phyloP scores from a whole-genome alignment of 352 stramenopile species.

The Peronospora belbahrii region DNA sequence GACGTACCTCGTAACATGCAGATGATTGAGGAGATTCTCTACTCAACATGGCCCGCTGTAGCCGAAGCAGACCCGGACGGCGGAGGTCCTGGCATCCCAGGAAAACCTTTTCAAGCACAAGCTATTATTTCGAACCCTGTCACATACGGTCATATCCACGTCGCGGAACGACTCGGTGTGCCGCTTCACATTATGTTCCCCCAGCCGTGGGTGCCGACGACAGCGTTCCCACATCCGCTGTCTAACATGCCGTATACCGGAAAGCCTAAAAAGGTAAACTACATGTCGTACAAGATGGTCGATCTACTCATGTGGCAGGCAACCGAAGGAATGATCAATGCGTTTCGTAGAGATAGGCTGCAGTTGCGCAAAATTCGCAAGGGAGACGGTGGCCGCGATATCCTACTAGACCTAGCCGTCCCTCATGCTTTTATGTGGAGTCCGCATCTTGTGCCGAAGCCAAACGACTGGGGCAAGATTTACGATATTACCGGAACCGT shows the following conservation, averaged over 20 bases:
- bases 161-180: constrained; percentile 87
- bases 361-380: constrained; percentile 58
- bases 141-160: constrained; percentile 89
- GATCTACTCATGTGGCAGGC: constrained; percentile 76
- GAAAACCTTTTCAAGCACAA: constrained; percentile 73
- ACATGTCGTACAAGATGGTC: constrained; percentile 84
- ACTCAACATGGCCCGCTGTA: constrained; percentile 85
- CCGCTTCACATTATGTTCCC: constrained; percentile 93
- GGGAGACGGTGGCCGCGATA: constrained; percentile 43
- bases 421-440: constrained; percentile 89
- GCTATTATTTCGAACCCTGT: constrained; percentile 94
- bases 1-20: constrained; percentile 79
- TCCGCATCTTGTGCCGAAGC: constrained; percentile 78
- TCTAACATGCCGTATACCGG: constrained; percentile 75
- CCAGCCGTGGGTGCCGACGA: constrained; percentile 85
- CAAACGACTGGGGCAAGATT: constrained; percentile 82
- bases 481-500: constrained; percentile 88
- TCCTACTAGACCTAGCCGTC: constrained; percentile 62
- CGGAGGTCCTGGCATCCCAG: constrained; percentile 29
- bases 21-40: constrained; percentile 88
- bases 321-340: constrained; percentile 70
- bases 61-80: constrained; percentile 71
- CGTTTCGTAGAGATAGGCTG: constrained; percentile 55
- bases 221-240: constrained; percentile 87
- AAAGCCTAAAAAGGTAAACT: constrained; percentile 56